Conservation (phyloP, 2,329 filamentous ascomycete genomes). For the Penicillium sp. region DNA sequence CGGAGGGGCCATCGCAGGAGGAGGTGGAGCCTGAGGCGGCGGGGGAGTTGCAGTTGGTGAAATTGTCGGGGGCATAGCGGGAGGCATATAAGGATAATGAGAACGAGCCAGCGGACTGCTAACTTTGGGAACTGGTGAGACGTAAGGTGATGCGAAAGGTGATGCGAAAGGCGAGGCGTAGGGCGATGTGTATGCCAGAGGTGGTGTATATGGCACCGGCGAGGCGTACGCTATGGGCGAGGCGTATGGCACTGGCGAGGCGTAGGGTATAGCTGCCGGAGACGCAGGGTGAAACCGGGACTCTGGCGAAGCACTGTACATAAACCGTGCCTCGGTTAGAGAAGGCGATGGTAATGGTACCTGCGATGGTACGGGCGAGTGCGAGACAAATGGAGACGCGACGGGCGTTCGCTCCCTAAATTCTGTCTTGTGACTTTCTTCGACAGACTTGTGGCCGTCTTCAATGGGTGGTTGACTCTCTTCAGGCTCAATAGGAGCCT, state of each 20-base stretch:
- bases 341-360: constrained; percentile 38
- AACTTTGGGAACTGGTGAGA: constrained; percentile 36
- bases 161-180: constrained; percentile 17
- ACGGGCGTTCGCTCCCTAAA: constrained; percentile 24
- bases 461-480: constrained; percentile 1
- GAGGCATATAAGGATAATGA: constrained; percentile 40
- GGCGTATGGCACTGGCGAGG: constrained; percentile 16
- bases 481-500: constrained; percentile 12
- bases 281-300: constrained; percentile 27
- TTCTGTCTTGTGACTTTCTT: not conserved
- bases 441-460: not conserved
- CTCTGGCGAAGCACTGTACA: constrained; percentile 30
- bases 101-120: constrained; percentile 42
- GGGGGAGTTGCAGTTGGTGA: constrained; percentile 37
- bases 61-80: constrained; percentile 41
- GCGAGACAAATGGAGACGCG: constrained; percentile 28
- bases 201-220: constrained; percentile 19
- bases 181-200: constrained; percentile 19
- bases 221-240: constrained; percentile 10
- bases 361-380: constrained; percentile 28
- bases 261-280: constrained; percentile 26
- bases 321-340: constrained; percentile 33
- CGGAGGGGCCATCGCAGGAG: constrained; percentile 27
- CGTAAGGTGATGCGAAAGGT: constrained; percentile 20
- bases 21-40: constrained; percentile 24